Percentiles rank a stretch among this genome's conserved stretches.
These are phyloP conservation scores for Microdochium paspali DNA, from an alignment of 2,329 filamentous ascomycete species.

Conservation along the genomic window DNA sequence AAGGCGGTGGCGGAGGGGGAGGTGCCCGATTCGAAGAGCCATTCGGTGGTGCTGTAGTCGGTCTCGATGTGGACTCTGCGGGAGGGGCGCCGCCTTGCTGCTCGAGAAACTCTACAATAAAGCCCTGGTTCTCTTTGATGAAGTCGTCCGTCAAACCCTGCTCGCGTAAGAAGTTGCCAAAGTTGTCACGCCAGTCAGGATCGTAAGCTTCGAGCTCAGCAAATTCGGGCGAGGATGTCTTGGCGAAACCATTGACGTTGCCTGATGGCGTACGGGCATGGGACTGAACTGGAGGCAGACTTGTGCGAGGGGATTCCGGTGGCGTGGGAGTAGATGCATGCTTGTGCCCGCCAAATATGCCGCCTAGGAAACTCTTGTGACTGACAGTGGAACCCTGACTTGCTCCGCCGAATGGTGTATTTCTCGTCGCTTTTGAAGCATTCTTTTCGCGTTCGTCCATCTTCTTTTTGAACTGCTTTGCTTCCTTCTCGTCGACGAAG, in stretches of 20 bases:
- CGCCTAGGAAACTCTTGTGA: conserved; percentile 43
- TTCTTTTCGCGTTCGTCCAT: conserved; percentile 95
- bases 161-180: conserved; percentile 52
- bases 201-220: conserved; percentile 55
- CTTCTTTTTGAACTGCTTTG: conserved; percentile 94
- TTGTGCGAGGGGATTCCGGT: conserved; percentile 44
- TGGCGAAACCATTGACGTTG: conserved; percentile 33
- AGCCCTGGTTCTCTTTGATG: conserved; percentile 59
- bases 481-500: conserved; percentile 95
- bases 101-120: conserved; percentile 55
- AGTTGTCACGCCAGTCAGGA: conserved; percentile 54
- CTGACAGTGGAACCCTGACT: conserved; percentile 31
- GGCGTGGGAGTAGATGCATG: conserved; percentile 49
- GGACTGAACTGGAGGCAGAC: conserved; percentile 22
- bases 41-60: conserved; percentile 21
- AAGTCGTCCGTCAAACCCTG: conserved; percentile 58
- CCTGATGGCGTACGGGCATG: conserved; percentile 27
- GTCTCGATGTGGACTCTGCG: conserved; percentile 32
- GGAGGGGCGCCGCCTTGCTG: conserved; percentile 38
- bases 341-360: conserved; percentile 51
- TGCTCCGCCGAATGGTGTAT: conserved; percentile 61
- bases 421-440: conserved; percentile 76
- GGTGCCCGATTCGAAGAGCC: conserved; percentile 27
- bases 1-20: conserved; percentile 26
- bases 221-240: conserved; percentile 40